Evolutionary conservation across 805 yeast species (phyloP).

Genomic region (Metschnikowia kunwiensis): DNA sequence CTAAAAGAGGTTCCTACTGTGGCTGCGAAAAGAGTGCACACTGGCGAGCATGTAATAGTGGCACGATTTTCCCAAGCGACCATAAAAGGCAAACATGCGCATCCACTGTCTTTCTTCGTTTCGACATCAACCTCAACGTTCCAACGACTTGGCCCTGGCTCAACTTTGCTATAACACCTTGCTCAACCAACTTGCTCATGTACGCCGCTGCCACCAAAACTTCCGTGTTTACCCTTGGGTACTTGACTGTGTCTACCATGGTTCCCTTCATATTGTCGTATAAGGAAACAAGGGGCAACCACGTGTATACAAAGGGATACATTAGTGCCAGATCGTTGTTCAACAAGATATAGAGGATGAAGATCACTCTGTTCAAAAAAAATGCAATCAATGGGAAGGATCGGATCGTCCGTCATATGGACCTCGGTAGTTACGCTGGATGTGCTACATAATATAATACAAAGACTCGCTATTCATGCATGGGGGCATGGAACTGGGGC

Average conservation of each 20-base stretch:
- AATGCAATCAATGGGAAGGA: neutral
- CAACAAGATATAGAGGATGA: constrained; percentile 26
- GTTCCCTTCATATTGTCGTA: constrained; percentile 41
- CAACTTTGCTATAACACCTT: too few species aligned
- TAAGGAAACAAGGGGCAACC: constrained; percentile 30
- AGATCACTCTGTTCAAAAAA: neutral
- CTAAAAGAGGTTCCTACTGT: constrained; percentile 4
- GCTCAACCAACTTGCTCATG: constrained; percentile 18
- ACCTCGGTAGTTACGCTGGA: constrained; percentile 12
- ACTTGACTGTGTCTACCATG: constrained; percentile 39
- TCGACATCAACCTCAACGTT: too few species aligned
- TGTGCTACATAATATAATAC: constrained; percentile 10
- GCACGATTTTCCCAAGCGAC: constrained; percentile 10
- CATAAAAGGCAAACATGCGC: constrained; percentile 11
- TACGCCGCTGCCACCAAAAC: constrained; percentile 24
- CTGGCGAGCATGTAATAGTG: constrained; percentile 5
- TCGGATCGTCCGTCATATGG: neutral
- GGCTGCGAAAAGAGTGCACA: constrained; percentile 18
- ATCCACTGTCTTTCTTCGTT: too few species aligned
- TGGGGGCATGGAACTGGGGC: too few species aligned
- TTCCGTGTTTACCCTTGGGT: constrained; percentile 34
- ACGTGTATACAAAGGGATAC: constrained; percentile 31
- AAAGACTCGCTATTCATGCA: constrained; percentile 7
- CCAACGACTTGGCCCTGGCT: too few species aligned
- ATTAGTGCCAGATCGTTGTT: constrained; percentile 35